A percentile compares a stretch with the other conserved stretches of the same genome.
Evolutionary conservation across 2,329 filamentous ascomycete genomes (phyloP).

Genomic region (Tetracladium maxilliforme): DNA sequence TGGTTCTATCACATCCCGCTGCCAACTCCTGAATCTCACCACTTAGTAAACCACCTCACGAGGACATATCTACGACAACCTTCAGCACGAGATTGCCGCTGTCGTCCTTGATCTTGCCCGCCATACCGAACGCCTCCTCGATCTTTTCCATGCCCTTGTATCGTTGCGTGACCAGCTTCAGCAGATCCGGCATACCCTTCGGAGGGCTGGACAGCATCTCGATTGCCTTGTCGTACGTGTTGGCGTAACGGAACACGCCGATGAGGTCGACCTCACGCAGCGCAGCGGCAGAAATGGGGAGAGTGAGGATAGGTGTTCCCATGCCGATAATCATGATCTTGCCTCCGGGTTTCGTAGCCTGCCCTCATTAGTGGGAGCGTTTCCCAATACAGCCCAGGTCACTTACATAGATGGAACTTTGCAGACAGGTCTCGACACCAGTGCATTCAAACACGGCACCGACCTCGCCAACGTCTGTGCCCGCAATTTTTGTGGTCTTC

Average conservation of each 20-base stretch:
- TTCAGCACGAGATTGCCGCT: constrained; percentile 15
- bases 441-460: constrained; percentile 79
- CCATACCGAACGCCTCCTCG: constrained; percentile 75
- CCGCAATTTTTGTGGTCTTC: constrained; percentile 55
- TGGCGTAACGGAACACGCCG: constrained; percentile 86
- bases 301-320: constrained; percentile 79
- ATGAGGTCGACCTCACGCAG: constrained; percentile 80
- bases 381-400: too few relatives aligned
- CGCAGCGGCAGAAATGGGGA: constrained; percentile 82
- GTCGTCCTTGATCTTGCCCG: constrained; percentile 40
- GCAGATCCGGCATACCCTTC: constrained; percentile 50
- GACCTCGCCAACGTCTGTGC: constrained; percentile 25
- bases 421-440: constrained; percentile 75
- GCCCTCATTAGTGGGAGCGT: too few relatives aligned
- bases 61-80: constrained; percentile 13
- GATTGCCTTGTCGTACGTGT: constrained; percentile 90
- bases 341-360: constrained; percentile 77
- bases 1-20: too few relatives aligned
- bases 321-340: constrained; percentile 92
- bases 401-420: constrained; percentile 71
- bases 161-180: constrained; percentile 73
- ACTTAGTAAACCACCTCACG: too few relatives aligned
- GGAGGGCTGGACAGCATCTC: constrained; percentile 31
- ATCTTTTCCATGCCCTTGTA: constrained; percentile 68
- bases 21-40: too few relatives aligned